These are phyloP conservation scores for Microdochium bolleyi DNA, from an alignment of 2,329 filamentous ascomycete genomes.

Conservation along the genomic window DNA sequence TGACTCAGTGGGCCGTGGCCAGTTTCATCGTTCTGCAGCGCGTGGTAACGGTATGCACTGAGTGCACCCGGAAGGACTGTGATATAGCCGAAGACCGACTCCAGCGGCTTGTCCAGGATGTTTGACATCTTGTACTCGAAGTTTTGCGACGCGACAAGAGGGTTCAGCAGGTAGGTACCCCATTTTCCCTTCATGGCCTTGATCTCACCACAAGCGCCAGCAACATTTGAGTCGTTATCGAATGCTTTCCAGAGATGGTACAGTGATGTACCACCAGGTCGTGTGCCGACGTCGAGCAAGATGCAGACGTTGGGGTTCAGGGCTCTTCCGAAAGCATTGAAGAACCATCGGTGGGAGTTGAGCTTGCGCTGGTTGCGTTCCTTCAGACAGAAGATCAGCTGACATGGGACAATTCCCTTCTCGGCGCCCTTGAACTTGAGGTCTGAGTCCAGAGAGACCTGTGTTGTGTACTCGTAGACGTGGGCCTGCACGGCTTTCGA, in stretches of 20 bases:
- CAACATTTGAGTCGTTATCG: conserved; percentile 94
- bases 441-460: conserved; percentile 90
- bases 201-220: conserved; percentile 95
- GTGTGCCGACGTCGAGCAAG: conserved; percentile 90
- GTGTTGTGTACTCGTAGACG: conserved; percentile 98
- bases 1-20: conserved; percentile 89
- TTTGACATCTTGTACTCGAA: conserved; percentile 99
- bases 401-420: conserved; percentile 95
- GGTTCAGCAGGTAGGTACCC: conserved; percentile 85
- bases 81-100: conserved; percentile 97
- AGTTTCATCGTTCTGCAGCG: conserved; percentile 93
- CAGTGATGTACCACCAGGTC: conserved; percentile 80
- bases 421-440: conserved; percentile 98
- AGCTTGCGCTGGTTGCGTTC: conserved; percentile 97
- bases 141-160: conserved; percentile 91
- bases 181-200: conserved; percentile 88
- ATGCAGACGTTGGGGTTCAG: conserved; percentile 96
- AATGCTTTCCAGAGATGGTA: conserved; percentile 99
- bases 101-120: conserved; percentile 93
- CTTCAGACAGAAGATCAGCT: conserved; percentile 98
- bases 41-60: conserved; percentile 93
- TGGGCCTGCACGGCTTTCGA: conserved; percentile 91
- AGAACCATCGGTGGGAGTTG: conserved; percentile 98
- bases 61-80: conserved; percentile 94
- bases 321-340: conserved; percentile 91